Base-by-base conservation (phyloP, 345 rosid genomes). In the Salix brachista region DNA sequence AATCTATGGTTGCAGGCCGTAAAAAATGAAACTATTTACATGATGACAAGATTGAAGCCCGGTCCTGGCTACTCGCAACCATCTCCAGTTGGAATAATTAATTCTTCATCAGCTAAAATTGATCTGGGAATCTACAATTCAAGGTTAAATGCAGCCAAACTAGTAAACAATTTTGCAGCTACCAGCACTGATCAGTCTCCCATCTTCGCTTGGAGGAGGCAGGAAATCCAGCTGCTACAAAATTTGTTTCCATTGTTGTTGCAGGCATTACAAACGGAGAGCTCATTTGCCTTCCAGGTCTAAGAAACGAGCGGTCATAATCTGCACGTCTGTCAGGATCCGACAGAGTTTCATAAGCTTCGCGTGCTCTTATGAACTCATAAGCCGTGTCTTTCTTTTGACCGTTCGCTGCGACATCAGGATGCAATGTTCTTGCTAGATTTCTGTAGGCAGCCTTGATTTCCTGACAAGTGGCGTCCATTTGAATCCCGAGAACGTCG, bases 171-270 rank as follows among this genome's bases (percentile, higher is more conserved):
- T 70, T 26, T 23, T 17, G 17, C 28, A 26, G 34, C 56, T 75
- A 90, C 92, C 94, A 87, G 79, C 92, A 91, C 79, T 88, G 92
- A 79, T 89, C 92, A 6, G 92, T 86, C 74, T 89, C 92, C 94
- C 94, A 91, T 37, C 83, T 72, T 74, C 88, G 77, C 32, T 82
- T 26, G 1, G 83, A 60, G n/a, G 58, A 84, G 56, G 82, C 75
- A 62, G 82, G 77, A 48, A 65, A 84, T 54, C 80, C 82, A 8
- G 82, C 61, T 39, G 80, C 65, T 5, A 79, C 62, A 67, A 21
- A 37, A 41, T 58, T 58, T 39, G 23, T 3, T 1, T 3, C 12
- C 13, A 56, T 28, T 8, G 64, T 19, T 11, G 61, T 8, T 30
- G 36, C 62, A 18, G 87, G 71, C 73, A 46, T 54, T 3, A 83